A percentile compares a stretch with the other conserved stretches of the same genome.
Conservation (phyloP, 768 basidiomycete species). For the Agaricus subrufescens region DNA sequence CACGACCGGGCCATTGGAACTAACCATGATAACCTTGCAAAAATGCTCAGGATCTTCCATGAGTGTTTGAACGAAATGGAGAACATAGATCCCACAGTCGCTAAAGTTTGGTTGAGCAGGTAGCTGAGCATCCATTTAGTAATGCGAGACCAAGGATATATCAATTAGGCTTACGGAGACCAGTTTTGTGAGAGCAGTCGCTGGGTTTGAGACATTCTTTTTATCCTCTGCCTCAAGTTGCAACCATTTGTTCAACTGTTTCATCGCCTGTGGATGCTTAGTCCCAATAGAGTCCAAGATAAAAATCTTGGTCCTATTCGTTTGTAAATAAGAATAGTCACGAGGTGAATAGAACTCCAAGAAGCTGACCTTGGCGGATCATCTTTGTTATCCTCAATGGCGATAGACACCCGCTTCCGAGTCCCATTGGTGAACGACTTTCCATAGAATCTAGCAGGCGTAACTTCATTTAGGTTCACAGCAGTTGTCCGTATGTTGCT, state of each 20-base stretch:
- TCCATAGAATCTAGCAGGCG: conserved; percentile 3
- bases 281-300: conserved; percentile 86
- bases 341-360: background rate
- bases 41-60: conserved; percentile 56
- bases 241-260: conserved; percentile 63
- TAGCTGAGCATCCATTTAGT: conserved; percentile 46
- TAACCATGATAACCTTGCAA: conserved; percentile 44
- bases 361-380: background rate
- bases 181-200: conserved; percentile 39
- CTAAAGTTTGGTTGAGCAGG: conserved; percentile 86
- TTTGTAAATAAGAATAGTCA: background rate
- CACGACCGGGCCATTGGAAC: conserved; percentile 9
- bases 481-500: background rate
- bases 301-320: conserved; percentile 69
- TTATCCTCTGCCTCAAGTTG: conserved; percentile 76
- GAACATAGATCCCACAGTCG: conserved; percentile 90
- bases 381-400: background rate
- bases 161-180: conserved; percentile 40
- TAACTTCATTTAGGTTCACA: background rate
- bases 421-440: background rate
- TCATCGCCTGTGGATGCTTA: conserved; percentile 62
- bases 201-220: conserved; percentile 31
- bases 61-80: conserved; percentile 82
- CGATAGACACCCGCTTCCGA: background rate
- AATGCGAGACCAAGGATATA: background rate